Base-by-base conservation (phyloP, 2,329 filamentous ascomycete genomes). In the Aspergillus fijiensis region DNA sequence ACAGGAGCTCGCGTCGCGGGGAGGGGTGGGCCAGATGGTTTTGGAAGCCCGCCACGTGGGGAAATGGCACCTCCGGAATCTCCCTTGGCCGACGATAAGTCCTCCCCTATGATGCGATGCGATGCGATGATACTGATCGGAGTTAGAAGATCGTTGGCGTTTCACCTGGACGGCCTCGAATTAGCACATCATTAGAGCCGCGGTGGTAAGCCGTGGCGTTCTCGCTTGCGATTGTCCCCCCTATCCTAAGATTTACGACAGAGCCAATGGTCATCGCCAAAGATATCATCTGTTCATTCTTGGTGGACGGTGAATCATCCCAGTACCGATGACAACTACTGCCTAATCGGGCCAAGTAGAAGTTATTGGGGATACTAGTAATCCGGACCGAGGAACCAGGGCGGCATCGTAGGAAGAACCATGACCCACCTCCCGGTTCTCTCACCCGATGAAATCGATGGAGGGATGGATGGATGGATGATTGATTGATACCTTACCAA, bases 31-130 rank as follows among this genome's bases (percentile, higher is more conserved):
- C 9, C 39, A 48, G 52, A 55, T 48, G 52, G 16, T 4, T 55
- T 45, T 48, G 45, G 39, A 33, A 48, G 52, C 39, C 39, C 52
- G 52, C 52, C 52, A 55, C 52, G 52, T 55, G 52, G 52, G n/a
- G 16, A 16, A 19, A 45, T 45, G n/a, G 39, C 14, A 16, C 16
- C 39, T 45, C n/a, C 39, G 16, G 39, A 45, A 6, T 19, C 39
- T 45, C 39, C 39, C 16, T 19, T 9, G 2, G 7, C 16, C 39
- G 39, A 45, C 9, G 7, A 35, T 35, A 45, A 45, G 39, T 19
- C 39, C 33, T 35, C 11, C 39, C 16, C 14, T 23, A 45, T 16
- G 39, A 9, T 45, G 39, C 16, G 33, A 35, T 45, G 39, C 16
- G 12, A 35, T 45, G 14, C 39, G 16, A 45, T 7, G 16, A 45